These are phyloP conservation scores for Trametes sanguinea DNA, from an alignment of 768 basidiomycete species.

Conservation along the genomic window DNA sequence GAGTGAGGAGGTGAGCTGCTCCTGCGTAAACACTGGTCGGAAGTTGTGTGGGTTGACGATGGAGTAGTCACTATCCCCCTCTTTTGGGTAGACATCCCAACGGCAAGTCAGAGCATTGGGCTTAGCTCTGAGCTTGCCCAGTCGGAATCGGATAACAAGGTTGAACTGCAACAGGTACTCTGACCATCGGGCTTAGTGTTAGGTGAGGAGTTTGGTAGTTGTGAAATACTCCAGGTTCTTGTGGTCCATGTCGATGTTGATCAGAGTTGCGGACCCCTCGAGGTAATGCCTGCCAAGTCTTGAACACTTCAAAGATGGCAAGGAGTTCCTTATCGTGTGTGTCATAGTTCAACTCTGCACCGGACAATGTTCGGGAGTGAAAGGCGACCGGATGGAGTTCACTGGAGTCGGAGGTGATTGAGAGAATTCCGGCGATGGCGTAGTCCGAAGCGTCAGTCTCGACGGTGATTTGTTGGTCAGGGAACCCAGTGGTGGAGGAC, in stretches of 20 bases:
- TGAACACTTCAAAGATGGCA: slow-evolving; percentile 41
- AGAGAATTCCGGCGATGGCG: slow-evolving; percentile 24
- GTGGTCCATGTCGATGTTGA: slow-evolving; percentile 37
- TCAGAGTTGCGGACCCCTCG: slow-evolving; percentile 13
- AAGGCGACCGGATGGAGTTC: slow-evolving; percentile 36
- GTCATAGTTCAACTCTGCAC: slow-evolving; percentile 48
- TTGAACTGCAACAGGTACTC: slow-evolving; percentile 28
- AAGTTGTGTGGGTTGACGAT: neutral
- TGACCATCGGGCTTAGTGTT: slow-evolving; percentile 41
- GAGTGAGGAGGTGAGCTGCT: neutral
- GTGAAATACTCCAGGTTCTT: slow-evolving; percentile 42
- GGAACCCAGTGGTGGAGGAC: slow-evolving; percentile 28
- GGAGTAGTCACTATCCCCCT: neutral
- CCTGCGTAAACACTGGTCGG: neutral
- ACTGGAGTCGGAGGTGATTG: slow-evolving; percentile 18
- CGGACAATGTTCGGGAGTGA: slow-evolving; percentile 30
- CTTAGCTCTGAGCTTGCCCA: neutral
- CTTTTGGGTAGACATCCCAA: neutral
- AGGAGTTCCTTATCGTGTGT: slow-evolving; percentile 56
- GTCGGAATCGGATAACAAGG: slow-evolving; percentile 3
- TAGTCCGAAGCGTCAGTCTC: slow-evolving; percentile 32
- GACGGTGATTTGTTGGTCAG: slow-evolving; percentile 16
- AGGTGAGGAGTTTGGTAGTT: slow-evolving; percentile 34
- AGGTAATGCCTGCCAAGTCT: slow-evolving; percentile 30
- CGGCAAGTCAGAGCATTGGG: neutral